A percentile compares a stretch with the other conserved stretches of the same genome.
Conservation (phyloP, 345 rosid species). For the Corchorus capsularis region DNA sequence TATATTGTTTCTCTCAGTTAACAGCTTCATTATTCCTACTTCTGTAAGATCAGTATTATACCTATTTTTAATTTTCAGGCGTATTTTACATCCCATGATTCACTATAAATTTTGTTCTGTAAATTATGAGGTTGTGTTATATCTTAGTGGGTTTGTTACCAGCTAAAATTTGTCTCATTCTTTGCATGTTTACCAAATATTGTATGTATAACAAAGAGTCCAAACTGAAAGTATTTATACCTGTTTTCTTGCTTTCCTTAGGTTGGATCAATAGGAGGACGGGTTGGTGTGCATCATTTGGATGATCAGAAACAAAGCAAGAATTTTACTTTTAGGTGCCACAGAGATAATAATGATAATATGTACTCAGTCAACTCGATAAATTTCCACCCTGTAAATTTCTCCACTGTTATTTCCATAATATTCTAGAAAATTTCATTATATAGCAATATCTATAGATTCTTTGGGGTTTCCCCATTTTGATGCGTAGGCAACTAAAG, state of each 20-base stretch:
- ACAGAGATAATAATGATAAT: constrained; percentile 81
- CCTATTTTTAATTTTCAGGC: background rate
- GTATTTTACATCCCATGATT: background rate
- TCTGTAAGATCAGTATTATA: background rate
- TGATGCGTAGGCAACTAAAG: background rate
- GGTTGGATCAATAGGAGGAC: constrained; percentile 94
- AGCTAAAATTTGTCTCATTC: background rate
- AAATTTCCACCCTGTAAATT: constrained; percentile 92
- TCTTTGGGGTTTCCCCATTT: background rate
- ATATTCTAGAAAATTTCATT: background rate
- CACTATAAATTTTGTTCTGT: background rate
- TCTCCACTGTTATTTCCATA: background rate
- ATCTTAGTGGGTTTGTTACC: background rate
- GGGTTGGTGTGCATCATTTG: constrained; percentile 95
- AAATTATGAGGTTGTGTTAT: background rate
- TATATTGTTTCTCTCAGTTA: background rate
- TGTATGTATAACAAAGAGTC: background rate
- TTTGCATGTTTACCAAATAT: background rate
- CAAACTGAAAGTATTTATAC: background rate
- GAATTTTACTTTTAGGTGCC: constrained; percentile 97
- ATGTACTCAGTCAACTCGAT: constrained; percentile 89
- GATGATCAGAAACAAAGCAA: constrained; percentile 78
- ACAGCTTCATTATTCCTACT: background rate
- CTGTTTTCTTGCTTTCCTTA: background rate
- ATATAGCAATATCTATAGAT: background rate